These are phyloP conservation scores for Zygosaccharomyces sapae DNA, from an alignment of 1,139 yeast species.

Conservation along the genomic window DNA sequence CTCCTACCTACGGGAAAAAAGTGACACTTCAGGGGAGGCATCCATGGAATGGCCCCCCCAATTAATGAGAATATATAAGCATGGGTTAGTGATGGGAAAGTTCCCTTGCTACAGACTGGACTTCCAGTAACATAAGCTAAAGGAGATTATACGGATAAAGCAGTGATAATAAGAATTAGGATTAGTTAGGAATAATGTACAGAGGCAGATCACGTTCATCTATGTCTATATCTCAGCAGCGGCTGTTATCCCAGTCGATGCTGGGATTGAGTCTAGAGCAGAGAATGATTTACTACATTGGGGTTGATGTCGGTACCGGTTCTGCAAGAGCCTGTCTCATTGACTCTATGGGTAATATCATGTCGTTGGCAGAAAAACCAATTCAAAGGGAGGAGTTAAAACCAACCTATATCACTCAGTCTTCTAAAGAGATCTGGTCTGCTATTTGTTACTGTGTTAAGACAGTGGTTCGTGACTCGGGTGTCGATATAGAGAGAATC, in stretches of 20 bases:
- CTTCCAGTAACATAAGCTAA: too few relatives aligned
- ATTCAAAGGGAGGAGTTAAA: constrained; percentile 72
- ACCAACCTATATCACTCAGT: constrained; percentile 72
- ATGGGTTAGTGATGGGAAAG: neutral
- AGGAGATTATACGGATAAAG: too few relatives aligned
- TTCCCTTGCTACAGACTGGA: neutral
- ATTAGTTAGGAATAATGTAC: neutral
- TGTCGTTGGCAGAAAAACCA: constrained; percentile 76
- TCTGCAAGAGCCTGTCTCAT: constrained; percentile 93
- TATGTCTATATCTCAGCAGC: constrained; percentile 25
- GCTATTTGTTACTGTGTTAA: constrained; percentile 80
- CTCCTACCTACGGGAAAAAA: neutral
- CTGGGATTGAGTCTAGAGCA: constrained; percentile 15
- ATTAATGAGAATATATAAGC: neutral
- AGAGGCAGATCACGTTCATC: constrained; percentile 23
- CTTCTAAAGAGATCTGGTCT: constrained; percentile 90
- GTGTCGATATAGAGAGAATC: constrained; percentile 60
- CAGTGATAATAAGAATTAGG: neutral
- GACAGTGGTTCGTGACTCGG: constrained; percentile 66
- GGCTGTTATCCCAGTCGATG: constrained; percentile 21
- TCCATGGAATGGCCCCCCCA: neutral
- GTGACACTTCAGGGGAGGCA: constrained; percentile 7
- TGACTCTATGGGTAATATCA: constrained; percentile 74
- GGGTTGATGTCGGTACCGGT: constrained; percentile 97
- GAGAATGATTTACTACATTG: constrained; percentile 56